These are phyloP conservation scores for Hymenochaete sp. DNA, from an alignment of 1,284 basidiomycete species.

Conservation along the genomic window DNA sequence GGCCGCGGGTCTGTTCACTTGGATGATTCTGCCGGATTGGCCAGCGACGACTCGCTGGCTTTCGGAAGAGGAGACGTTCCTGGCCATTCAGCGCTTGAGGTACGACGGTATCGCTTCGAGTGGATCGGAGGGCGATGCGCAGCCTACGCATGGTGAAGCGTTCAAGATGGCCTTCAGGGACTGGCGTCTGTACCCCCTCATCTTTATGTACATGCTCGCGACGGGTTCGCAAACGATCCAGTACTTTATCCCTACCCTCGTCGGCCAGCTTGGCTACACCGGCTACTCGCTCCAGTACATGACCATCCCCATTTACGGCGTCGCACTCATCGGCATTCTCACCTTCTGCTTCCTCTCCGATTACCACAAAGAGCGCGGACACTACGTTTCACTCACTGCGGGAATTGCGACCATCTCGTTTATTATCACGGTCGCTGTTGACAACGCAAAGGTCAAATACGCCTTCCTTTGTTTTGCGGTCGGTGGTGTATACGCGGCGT, in stretches of 20 bases:
- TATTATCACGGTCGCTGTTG: slow-evolving; percentile 30
- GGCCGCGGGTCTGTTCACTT: slow-evolving; percentile 38
- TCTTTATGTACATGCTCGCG: slow-evolving; percentile 29
- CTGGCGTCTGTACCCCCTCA: slow-evolving; percentile 28
- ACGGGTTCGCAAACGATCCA: slow-evolving; percentile 36
- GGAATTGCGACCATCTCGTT: slow-evolving; percentile 28
- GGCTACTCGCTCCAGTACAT: slow-evolving; percentile 34
- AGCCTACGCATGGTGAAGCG: slow-evolving; percentile 29
- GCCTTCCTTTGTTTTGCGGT: slow-evolving; percentile 37
- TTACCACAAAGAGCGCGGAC: slow-evolving; percentile 29
- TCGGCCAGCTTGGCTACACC: slow-evolving; percentile 28
- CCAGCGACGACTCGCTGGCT: slow-evolving; percentile 33
- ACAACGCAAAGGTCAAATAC: slow-evolving; percentile 32
- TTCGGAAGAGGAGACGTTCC: slow-evolving; percentile 29
- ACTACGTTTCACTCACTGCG: slow-evolving; percentile 28
- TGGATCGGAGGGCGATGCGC: slow-evolving; percentile 22
- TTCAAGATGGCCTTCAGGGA: slow-evolving; percentile 29
- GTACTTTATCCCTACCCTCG: slow-evolving; percentile 33
- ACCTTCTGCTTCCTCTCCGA: slow-evolving; percentile 28
- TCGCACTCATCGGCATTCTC: slow-evolving; percentile 29
- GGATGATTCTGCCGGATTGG: slow-evolving; percentile 30
- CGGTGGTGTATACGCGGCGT: slow-evolving; percentile 33
- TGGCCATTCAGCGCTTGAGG: slow-evolving; percentile 32
- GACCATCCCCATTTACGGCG: slow-evolving; percentile 36
- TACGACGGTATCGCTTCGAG: slow-evolving; percentile 27